These are phyloP conservation scores for Sisymbrium irio DNA, from an alignment of 345 rosid genomes.

Conservation along the genomic window DNA sequence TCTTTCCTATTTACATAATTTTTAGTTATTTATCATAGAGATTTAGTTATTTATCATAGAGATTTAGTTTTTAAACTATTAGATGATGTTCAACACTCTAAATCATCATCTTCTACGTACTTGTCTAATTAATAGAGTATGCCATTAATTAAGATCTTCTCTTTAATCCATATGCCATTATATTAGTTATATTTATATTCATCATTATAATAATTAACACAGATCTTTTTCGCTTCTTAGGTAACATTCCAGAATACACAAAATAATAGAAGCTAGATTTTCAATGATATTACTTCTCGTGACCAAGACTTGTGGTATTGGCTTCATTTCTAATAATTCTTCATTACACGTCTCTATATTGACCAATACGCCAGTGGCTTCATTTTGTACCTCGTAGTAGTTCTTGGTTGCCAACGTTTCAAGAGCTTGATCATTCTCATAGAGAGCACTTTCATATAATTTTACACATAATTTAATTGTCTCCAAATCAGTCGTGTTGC, in stretches of 20 bases:
- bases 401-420: neutral
- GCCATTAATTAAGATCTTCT: too few relatives aligned
- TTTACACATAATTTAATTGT: neutral
- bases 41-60: too few relatives aligned
- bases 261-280: neutral
- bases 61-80: too few relatives aligned
- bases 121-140: too few relatives aligned
- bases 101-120: too few relatives aligned
- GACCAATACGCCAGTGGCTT: neutral
- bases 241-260: neutral
- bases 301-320: neutral
- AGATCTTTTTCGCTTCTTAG: neutral
- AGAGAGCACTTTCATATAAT: neutral
- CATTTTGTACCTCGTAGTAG: neutral
- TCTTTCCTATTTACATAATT: too few relatives aligned
- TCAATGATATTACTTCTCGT: neutral
- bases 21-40: too few relatives aligned
- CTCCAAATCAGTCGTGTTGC: neutral
- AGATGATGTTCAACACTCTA: too few relatives aligned
- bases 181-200: too few relatives aligned
- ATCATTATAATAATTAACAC: too few relatives aligned
- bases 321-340: neutral
- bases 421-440: neutral
- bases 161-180: too few relatives aligned
- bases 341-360: neutral